These are phyloP conservation scores for Saturnispora bothae DNA, from an alignment of 805 yeast genomes.

Conservation along the genomic window DNA sequence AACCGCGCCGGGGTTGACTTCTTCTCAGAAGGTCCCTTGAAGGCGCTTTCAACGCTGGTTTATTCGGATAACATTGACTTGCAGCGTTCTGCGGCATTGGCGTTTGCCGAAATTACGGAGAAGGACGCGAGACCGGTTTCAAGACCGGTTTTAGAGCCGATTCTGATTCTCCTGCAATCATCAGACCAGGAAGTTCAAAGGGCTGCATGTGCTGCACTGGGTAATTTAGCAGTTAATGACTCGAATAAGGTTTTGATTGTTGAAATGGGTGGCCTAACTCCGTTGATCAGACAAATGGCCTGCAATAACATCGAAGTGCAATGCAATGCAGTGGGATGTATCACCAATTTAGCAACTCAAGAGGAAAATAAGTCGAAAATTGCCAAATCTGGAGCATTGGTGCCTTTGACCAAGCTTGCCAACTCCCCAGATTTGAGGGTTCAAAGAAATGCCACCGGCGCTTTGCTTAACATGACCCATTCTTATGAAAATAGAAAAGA, in stretches of 20 bases:
- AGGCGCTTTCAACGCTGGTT: constrained; percentile 85
- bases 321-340: constrained; percentile 98
- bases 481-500: constrained; percentile 94
- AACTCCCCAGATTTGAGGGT: constrained; percentile 91
- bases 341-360: constrained; percentile 94
- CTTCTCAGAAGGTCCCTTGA: constrained; percentile 73
- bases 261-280: constrained; percentile 97
- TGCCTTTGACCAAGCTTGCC: constrained; percentile 89
- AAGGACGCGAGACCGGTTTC: constrained; percentile 88
- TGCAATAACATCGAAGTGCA: constrained; percentile 95
- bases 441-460: constrained; percentile 98
- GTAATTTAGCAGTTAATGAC: constrained; percentile 95
- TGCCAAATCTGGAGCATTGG: constrained; percentile 91
- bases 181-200: constrained; percentile 92
- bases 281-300: constrained; percentile 95
- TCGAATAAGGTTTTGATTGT: constrained; percentile 89
- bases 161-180: constrained; percentile 73
- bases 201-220: constrained; percentile 97
- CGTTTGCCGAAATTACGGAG: constrained; percentile 97
- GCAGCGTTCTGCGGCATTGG: constrained; percentile 94
- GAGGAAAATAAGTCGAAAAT: constrained; percentile 94
- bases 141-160: constrained; percentile 88
- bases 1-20: constrained; percentile 84
- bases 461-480: constrained; percentile 95
- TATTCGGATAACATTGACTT: constrained; percentile 91